Evolutionary conservation across 805 yeast species (phyloP), one percentile per base, ranked within the genome.

Genomic region (Candida chauliodis): DNA sequence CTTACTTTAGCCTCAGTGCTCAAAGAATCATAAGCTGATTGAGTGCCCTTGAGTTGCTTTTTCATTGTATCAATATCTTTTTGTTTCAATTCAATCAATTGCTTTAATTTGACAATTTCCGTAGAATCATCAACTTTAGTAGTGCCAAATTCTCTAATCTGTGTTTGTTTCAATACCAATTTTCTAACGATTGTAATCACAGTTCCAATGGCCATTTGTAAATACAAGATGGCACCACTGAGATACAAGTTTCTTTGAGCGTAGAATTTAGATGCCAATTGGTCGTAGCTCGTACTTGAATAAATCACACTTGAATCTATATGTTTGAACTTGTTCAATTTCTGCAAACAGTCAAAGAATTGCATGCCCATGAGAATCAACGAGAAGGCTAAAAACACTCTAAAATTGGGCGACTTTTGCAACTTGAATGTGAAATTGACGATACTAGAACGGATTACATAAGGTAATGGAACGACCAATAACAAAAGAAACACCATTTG

Each of bases 221-320:
- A 68, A 55, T 75, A 79, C 42, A 79, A 56, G 4, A 78, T 79
- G 7, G 81, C 81, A 7, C 85, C 86, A 11, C 79, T 71, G 38
- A 79, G 67, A 53, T 79, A 79, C 29, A 77, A 63, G 47, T 79
- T 79, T 52, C 86, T 66, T 55, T 79, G 85, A 27, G 79, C 69
- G 48, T 78, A 79, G 41, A 81, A 79, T 43, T 79, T 75, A 33
- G 76, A 63, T 4, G 83, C 84, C 46, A 77, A 57, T 43, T 68
- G 73, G 16, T 79, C 83, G 26, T 66, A 58, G 29, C 71, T 64
- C n/a, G 43, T 43, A 9, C 47, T 24, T 8, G 46, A 37, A 30
- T 36, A 58, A 41, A 54, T 53, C 4, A 65, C 58, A 34, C 49
- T 53, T 20, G 43, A 51, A 8, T 44, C 20, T 27, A 40, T 45